Evolutionary conservation across 306 rosid species (phyloP).

Genomic region (Rosa chinensis): DNA sequence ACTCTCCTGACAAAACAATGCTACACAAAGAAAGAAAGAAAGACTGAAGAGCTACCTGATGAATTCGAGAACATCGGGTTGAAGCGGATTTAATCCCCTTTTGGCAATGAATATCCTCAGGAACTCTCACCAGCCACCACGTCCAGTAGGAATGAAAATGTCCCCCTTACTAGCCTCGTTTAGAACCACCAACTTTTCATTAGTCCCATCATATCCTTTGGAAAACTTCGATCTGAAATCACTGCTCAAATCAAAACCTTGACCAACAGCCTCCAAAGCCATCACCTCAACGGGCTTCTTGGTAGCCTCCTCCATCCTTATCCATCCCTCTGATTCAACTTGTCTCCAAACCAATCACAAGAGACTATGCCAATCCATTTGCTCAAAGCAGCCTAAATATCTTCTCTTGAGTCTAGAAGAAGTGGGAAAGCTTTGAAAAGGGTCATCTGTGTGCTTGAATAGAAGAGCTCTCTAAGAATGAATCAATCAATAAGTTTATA

Average conservation of each 20-base stretch:
- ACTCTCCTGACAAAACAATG: not conserved
- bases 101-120: constrained; percentile 69
- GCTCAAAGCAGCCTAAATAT: not conserved
- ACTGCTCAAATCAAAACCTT: constrained; percentile 78
- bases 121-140: constrained; percentile 35
- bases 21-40: not conserved
- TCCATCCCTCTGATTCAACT: not conserved
- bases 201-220: constrained; percentile 44
- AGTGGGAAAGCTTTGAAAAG: not conserved
- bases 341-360: not conserved
- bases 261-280: constrained; percentile 76
- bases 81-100: constrained; percentile 83
- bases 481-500: too few relatives aligned
- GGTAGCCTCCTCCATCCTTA: constrained; percentile 32
- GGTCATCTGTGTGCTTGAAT: not conserved
- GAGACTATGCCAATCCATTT: not conserved
- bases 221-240: constrained; percentile 76
- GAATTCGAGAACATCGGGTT: constrained; percentile 79
- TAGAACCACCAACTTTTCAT: constrained; percentile 62
- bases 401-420: not conserved
- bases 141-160: constrained; percentile 56
- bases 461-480: not conserved
- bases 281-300: constrained; percentile 45
- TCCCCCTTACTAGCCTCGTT: constrained; percentile 62
- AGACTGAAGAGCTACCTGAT: constrained; percentile 46